Conservation (phyloP, 164 flowering plant genomes). For the Pachysandra terminalis region DNA sequence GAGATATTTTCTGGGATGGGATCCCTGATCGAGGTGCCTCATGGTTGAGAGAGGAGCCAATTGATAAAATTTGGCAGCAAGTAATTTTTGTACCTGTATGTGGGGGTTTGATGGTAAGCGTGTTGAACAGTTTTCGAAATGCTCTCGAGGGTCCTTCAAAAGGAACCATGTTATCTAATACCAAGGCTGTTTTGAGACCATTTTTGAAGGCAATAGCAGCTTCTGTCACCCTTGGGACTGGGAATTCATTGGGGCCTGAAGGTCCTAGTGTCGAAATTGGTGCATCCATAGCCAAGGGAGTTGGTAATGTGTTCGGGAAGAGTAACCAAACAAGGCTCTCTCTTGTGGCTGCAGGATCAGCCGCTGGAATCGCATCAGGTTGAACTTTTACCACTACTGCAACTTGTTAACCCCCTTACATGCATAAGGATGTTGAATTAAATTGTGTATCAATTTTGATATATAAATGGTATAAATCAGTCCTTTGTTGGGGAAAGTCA, state of each 20-base stretch:
- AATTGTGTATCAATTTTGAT: background rate
- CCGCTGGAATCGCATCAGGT: slow-evolving; percentile 96
- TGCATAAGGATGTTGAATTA: background rate
- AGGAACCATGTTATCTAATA: slow-evolving; percentile 4
- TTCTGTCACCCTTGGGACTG: slow-evolving; percentile 84
- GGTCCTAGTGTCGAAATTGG: slow-evolving; percentile 99
- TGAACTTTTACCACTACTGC: slow-evolving; percentile 18
- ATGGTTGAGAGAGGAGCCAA: slow-evolving; percentile 79
- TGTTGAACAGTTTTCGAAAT: slow-evolving; percentile 43
- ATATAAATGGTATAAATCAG: background rate
- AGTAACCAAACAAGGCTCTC: slow-evolving; percentile 48
- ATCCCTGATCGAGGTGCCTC: slow-evolving; percentile 81
- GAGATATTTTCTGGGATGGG: slow-evolving; percentile 88
- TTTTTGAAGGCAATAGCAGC: slow-evolving; percentile 79
- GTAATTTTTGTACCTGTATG: slow-evolving; percentile 66
- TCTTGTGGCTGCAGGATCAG: slow-evolving; percentile 90
- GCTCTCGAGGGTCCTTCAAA: slow-evolving; percentile 23
- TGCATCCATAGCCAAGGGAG: slow-evolving; percentile 72
- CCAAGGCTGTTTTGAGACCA: slow-evolving; percentile 47
- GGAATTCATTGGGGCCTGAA: slow-evolving; percentile 93
- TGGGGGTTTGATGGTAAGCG: slow-evolving; percentile 74
- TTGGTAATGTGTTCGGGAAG: slow-evolving; percentile 41
- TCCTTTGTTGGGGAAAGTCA: too few relatives aligned
- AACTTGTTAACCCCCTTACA: background rate
- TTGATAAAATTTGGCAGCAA: slow-evolving; percentile 50